phyloP scores from a whole-genome alignment of 345 rosid species.

The Barbarea vulgaris region DNA sequence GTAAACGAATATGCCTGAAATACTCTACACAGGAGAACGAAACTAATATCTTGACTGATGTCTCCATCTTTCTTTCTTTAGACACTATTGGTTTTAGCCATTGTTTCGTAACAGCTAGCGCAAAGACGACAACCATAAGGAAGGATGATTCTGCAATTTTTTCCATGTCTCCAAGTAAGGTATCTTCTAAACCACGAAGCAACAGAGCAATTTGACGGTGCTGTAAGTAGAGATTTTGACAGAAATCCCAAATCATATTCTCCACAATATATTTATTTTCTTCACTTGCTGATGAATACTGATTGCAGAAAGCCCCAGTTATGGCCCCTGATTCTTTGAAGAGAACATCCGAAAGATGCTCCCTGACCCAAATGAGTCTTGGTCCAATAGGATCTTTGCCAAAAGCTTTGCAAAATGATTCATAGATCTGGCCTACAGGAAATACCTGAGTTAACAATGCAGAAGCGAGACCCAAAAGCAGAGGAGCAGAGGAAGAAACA shows the following conservation, averaged over 20 bases:
- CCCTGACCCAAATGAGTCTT: slow-evolving; percentile 46
- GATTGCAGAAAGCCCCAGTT: slow-evolving; percentile 78
- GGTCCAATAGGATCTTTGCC: slow-evolving; percentile 37
- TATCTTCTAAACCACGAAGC: slow-evolving; percentile 61
- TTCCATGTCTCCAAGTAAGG: slow-evolving; percentile 64
- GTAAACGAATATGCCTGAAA: slow-evolving; percentile 77
- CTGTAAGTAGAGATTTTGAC: slow-evolving; percentile 68
- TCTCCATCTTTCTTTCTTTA: slow-evolving; percentile 59
- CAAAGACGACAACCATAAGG: slow-evolving; percentile 84
- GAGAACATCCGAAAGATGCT: slow-evolving; percentile 57
- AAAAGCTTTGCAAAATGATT: slow-evolving; percentile 44
- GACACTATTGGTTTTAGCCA: slow-evolving; percentile 54
- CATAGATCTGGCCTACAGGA: slow-evolving; percentile 61
- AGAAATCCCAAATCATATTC: slow-evolving; percentile 71
- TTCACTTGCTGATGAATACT: slow-evolving; percentile 65
- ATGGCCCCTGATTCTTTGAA: slow-evolving; percentile 84
- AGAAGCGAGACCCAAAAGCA: slow-evolving; percentile 65
- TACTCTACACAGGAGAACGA: slow-evolving; percentile 85
- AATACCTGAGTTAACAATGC: slow-evolving; percentile 71
- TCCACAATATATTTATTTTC: slow-evolving; percentile 64
- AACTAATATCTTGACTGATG: slow-evolving; percentile 68
- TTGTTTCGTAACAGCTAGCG: slow-evolving; percentile 75
- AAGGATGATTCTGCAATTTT: slow-evolving; percentile 90
- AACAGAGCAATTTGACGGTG: slow-evolving; percentile 68
- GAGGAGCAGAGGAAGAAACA: slow-evolving; percentile 53